Base-by-base conservation (phyloP, 2,329 filamentous ascomycete species). In the Aspergillus quadricinctus region DNA sequence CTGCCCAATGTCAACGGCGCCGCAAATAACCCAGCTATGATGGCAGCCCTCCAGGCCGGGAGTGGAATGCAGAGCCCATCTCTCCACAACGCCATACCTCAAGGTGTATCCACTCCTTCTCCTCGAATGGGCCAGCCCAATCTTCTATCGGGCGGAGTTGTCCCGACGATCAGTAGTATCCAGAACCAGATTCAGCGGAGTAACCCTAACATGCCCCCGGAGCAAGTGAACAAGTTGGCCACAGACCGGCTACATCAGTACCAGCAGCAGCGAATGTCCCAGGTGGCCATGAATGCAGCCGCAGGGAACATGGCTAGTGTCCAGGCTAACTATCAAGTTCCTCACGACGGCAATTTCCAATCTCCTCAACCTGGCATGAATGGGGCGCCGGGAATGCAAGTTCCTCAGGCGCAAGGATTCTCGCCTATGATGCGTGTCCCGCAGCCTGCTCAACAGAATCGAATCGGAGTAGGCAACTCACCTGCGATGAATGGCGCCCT, bases 131-230 rank as follows among this genome's bases (percentile, higher is more conserved):
- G 69, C 19, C 77, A 78, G 52, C 75, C 79, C 3, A 80, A 80
- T 60, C 72, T 78, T 53, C 73, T 83, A 46, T 81, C 78, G 23
- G 81, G 75, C 50, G 80, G 80, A 23, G 78, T 81, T 61, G 77
- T 83, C 48, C 81, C 82, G 14, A 78, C 79, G 8, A 80, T 85
- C 56, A 81, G 78, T 54, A 78, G 76, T 56, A 77, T 83, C 54
- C 76, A 79, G 57, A 80, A 77, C 58, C 78, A 81, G 41, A 76
- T 84, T 17, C 78, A 81, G 60, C 73, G 73, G 53, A 78, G 70
- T 61, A 77, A 83, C 60, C 82, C 82, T 1, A 76, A 77, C 54
- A 71, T 82, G 59, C 73, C 80, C 1, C 75, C 78, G 3, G 82
- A 85, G 27, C 80, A 85, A 66, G 74, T 85, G 9, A 78, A 75